phyloP scores from a whole-genome alignment of 768 basidiomycete species.

The Leccinum olivaceopallidum region DNA sequence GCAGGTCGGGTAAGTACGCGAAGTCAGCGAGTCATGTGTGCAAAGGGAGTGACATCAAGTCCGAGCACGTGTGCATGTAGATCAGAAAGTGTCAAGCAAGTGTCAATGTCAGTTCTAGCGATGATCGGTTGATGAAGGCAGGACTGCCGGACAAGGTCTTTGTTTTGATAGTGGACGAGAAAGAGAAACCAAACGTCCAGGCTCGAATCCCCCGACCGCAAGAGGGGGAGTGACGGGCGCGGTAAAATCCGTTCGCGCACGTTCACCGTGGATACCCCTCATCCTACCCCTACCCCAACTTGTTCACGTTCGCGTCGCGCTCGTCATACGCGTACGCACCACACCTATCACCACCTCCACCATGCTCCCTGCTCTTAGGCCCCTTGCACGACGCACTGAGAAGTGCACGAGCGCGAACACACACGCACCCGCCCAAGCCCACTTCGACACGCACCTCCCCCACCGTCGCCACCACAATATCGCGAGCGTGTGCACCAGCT shows the following conservation, averaged over 20 bases:
- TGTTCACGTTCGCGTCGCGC: not conserved
- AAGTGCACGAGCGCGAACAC: constrained; percentile 26
- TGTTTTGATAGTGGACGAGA: not conserved
- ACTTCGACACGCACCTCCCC: constrained; percentile 37
- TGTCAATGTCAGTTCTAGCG: not conserved
- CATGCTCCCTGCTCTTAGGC: not conserved
- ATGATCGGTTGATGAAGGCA: not conserved
- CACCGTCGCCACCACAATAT: constrained; percentile 69
- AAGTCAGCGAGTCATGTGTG: not conserved
- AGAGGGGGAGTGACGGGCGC: not conserved
- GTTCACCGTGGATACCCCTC: not conserved
- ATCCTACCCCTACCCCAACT: not conserved
- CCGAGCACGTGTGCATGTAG: not conserved
- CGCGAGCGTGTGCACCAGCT: constrained; percentile 61
- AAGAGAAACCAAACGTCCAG: not conserved
- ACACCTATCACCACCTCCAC: not conserved
- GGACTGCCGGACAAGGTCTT: not conserved
- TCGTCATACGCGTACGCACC: not conserved
- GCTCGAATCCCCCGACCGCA: not conserved
- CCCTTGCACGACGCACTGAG: not conserved
- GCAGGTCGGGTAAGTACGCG: not conserved
- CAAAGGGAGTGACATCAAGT: no score
- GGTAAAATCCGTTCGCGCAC: no score
- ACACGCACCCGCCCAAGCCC: constrained; percentile 30
- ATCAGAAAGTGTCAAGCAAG: not conserved